These are phyloP conservation scores for Cercospora nicotianae DNA, from an alignment of 2,329 filamentous ascomycete species.

Conservation along the genomic window DNA sequence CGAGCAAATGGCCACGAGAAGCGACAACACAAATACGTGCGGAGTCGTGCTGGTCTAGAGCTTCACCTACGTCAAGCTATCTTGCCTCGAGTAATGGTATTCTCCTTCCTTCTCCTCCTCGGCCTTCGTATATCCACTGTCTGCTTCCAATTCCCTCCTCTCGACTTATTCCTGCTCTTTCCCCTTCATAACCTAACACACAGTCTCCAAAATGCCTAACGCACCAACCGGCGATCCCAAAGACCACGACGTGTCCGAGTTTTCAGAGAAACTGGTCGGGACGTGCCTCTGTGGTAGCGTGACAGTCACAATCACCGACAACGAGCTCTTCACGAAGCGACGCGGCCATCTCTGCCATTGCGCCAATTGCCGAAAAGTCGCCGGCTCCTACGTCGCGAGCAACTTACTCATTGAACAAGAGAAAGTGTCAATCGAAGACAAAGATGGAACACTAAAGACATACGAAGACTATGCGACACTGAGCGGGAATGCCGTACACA, in stretches of 20 bases:
- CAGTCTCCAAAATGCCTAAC: slow-evolving; percentile 33
- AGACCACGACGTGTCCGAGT: slow-evolving; percentile 37
- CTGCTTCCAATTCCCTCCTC: background rate
- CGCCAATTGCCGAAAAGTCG: slow-evolving; percentile 53
- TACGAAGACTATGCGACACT: slow-evolving; percentile 49
- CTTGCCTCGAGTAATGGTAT: slow-evolving; percentile 11
- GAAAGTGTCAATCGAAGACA: slow-evolving; percentile 50
- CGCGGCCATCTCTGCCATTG: slow-evolving; percentile 54
- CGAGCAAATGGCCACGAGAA: background rate
- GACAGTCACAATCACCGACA: slow-evolving; percentile 51
- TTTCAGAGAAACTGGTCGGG: slow-evolving; percentile 41
- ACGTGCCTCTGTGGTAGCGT: slow-evolving; percentile 52
- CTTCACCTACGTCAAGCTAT: slow-evolving; percentile 19
- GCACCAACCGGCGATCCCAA: slow-evolving; percentile 45
- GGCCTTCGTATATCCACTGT: background rate
- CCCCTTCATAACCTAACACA: background rate
- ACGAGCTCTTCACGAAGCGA: slow-evolving; percentile 48
- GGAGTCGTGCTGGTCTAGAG: slow-evolving; percentile 17
- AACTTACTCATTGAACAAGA: slow-evolving; percentile 47
- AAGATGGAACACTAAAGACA: slow-evolving; percentile 47
- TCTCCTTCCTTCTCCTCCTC: slow-evolving; percentile 3
- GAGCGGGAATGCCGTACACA: slow-evolving; percentile 49
- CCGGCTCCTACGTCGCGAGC: slow-evolving; percentile 46
- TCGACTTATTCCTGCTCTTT: background rate
- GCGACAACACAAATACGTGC: slow-evolving; percentile 12